phyloP scores from a whole-genome alignment of 306 rosid genomes.

The Castanea crenata region DNA sequence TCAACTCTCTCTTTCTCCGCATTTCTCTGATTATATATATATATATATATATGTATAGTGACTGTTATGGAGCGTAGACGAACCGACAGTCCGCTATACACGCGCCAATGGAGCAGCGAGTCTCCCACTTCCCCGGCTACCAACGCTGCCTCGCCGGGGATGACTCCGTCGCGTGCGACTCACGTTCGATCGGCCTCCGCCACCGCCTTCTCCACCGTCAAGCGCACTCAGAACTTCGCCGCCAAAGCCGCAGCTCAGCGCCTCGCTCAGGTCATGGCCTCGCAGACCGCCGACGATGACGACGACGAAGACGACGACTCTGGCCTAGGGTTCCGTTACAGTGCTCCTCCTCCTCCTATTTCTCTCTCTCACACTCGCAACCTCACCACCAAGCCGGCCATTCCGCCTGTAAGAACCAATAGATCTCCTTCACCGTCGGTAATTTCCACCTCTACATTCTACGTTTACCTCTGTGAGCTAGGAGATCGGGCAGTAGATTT shows the following conservation, averaged over 20 bases:
- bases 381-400: slow-evolving; percentile 23
- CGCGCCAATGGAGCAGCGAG: slow-evolving; percentile 52
- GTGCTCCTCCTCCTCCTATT: slow-evolving; percentile 77
- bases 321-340: slow-evolving; percentile 85
- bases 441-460: slow-evolving; percentile 16
- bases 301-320: slow-evolving; percentile 56
- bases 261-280: slow-evolving; percentile 98
- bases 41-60: no score
- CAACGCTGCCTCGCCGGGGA: slow-evolving; percentile 36
- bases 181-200: slow-evolving; percentile 87
- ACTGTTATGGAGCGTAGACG: slow-evolving; percentile 43
- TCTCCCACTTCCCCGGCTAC: slow-evolving; percentile 18
- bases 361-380: slow-evolving; percentile 49
- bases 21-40: no score
- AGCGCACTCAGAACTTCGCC: slow-evolving; percentile 88
- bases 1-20: no score
- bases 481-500: not conserved
- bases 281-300: slow-evolving; percentile 67
- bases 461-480: not conserved
- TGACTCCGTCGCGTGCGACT: slow-evolving; percentile 61
- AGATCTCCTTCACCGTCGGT: slow-evolving; percentile 80
- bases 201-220: slow-evolving; percentile 70
- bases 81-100: slow-evolving; percentile 47
- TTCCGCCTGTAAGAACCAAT: slow-evolving; percentile 32
- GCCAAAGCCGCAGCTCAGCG: slow-evolving; percentile 98